These are phyloP conservation scores for Oxyria digyna DNA, from an alignment of 148 eudicot genomes.

Conservation along the genomic window DNA sequence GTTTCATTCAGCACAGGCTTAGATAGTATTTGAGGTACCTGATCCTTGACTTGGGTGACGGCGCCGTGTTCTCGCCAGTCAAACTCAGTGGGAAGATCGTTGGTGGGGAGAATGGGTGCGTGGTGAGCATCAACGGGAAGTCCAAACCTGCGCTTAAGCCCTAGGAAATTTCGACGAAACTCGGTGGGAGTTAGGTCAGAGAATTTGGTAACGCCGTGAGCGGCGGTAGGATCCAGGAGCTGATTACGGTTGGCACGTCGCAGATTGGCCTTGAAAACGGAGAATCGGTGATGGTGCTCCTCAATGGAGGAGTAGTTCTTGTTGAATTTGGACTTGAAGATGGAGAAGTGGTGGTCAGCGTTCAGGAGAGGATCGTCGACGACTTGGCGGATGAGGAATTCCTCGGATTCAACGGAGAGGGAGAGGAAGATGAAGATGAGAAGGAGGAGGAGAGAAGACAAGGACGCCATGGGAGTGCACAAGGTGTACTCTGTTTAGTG, in stretches of 20 bases:
- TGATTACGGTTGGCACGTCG: slow-evolving; percentile 70
- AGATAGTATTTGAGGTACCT: no score
- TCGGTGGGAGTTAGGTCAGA: slow-evolving; percentile 74
- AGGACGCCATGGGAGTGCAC: slow-evolving; percentile 1
- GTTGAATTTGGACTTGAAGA: slow-evolving; percentile 52
- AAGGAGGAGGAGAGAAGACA: slow-evolving; percentile 21
- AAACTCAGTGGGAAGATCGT: slow-evolving; percentile 48
- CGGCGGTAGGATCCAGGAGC: slow-evolving; percentile 63
- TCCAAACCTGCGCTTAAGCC: slow-evolving; percentile 28
- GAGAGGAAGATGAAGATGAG: slow-evolving; percentile 14
- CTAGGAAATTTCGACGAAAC: slow-evolving; percentile 37
- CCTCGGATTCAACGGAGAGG: slow-evolving; percentile 17
- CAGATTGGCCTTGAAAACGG: slow-evolving; percentile 56
- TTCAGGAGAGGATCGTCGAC: slow-evolving; percentile 20
- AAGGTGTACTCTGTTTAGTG: not conserved
- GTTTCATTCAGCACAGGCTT: not conserved
- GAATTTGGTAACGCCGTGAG: slow-evolving; percentile 75
- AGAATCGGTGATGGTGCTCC: slow-evolving; percentile 56
- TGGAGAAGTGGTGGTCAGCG: slow-evolving; percentile 65
- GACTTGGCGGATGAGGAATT: slow-evolving; percentile 53
- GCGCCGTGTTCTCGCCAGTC: slow-evolving; percentile 90
- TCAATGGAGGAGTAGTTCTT: slow-evolving; percentile 39
- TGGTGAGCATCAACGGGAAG: slow-evolving; percentile 53
- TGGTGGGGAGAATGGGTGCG: slow-evolving; percentile 71
- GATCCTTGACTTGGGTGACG: slow-evolving; percentile 64